Evolutionary conservation across 306 rosid genomes (phyloP), one percentile per base, ranked within the genome.

Genomic region (Prunus salicina): DNA sequence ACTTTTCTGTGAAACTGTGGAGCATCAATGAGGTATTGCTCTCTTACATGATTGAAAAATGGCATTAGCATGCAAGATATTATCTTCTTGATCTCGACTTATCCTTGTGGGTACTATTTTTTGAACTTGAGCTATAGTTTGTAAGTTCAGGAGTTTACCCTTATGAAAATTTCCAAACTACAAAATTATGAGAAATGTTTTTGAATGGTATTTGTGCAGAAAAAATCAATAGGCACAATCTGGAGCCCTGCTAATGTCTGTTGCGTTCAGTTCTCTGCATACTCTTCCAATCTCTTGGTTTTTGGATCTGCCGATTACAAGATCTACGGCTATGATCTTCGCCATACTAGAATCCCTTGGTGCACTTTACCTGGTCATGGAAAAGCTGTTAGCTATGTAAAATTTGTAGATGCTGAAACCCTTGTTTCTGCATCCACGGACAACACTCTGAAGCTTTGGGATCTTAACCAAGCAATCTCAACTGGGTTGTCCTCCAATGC

Each of bases 371-470:
- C 74, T 69, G 94, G 97, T 25, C 97, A 91, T 61, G 74, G 64
- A 63, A 90, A 87, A 79, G 77, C 90, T 56, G 96, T 87, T 20
- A 87, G 90, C 83, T 79, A 80, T 73, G 90, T 84, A 57, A 85
- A 87, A 80, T 88, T 87, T 58, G 22, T 81, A 25, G 84, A 81
- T 66, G 67, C 80, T 47, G 82, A 84, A 38, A 80, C 88, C 60
- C 84, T 91, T 75, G 91, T 83, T 24, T 89, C 96, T 46, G 90
- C 96, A 74, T 89, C 93, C 65, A 87, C 91, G 15, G 96, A 91
- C 86, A 91, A 82, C 82, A 65, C 96, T 74, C 79, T 89, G 82
- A 91, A 89, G 87, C 91, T 89, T 52, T 91, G 96, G 96, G 81
- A 87, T 83, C 81, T 91, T 51, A 91, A 84, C 76, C 87, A 88